phyloP scores from a whole-genome alignment of 1,284 basidiomycete species.

The Stereum hirsutum region DNA sequence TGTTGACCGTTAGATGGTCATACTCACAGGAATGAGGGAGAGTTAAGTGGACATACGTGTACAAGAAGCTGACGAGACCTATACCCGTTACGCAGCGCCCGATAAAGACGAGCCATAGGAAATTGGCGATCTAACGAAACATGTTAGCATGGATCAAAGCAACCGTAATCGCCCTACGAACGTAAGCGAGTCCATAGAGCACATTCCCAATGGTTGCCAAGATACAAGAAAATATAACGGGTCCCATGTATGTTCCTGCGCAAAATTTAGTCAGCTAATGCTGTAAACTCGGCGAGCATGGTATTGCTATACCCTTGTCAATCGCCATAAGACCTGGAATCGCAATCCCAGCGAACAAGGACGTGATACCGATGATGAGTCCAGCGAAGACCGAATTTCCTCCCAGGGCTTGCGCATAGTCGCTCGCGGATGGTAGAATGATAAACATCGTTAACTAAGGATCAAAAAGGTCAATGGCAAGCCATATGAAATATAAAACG shows the following conservation, averaged over 20 bases:
- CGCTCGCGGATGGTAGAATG: slow-evolving; percentile 55
- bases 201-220: slow-evolving; percentile 31
- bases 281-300: neutral
- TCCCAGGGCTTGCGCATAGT: slow-evolving; percentile 53
- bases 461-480: neutral
- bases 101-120: slow-evolving; percentile 38
- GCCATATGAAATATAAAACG: neutral
- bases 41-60: no score
- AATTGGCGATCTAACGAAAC: no score
- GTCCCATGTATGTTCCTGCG: slow-evolving; percentile 40
- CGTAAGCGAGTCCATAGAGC: slow-evolving; percentile 36
- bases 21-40: no score
- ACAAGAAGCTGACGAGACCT: slow-evolving; percentile 36
- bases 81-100: slow-evolving; percentile 39
- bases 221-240: slow-evolving; percentile 34
- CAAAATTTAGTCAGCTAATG: neutral
- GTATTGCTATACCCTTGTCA: slow-evolving; percentile 38
- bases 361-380: slow-evolving; percentile 61
- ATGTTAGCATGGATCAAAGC: no score
- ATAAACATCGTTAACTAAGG: slow-evolving; percentile 29
- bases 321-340: slow-evolving; percentile 47
- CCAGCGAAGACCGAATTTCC: slow-evolving; percentile 66
- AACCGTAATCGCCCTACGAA: no score
- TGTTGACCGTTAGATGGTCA: no score
- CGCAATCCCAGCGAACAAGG: slow-evolving; percentile 43